phyloP scores from a whole-genome alignment of 1,284 basidiomycete genomes.

The Papiliotrema fonsecae region DNA sequence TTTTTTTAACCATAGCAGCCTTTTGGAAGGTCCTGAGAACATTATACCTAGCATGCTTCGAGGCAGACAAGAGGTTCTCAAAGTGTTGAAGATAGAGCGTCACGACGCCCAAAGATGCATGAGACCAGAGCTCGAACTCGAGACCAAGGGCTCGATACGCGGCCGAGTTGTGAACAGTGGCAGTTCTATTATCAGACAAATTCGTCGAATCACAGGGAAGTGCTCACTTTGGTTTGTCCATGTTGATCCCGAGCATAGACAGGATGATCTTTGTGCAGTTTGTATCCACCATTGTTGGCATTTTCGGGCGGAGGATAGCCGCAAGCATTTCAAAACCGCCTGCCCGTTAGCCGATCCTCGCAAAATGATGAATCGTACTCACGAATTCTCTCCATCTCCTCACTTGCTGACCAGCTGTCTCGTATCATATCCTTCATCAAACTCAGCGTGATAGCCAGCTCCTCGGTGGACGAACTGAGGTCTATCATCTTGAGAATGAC shows the following conservation, averaged over 20 bases:
- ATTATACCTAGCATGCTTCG: constrained; percentile 70
- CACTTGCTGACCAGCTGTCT: constrained; percentile 85
- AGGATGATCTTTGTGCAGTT: constrained; percentile 72
- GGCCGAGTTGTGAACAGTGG: constrained; percentile 72
- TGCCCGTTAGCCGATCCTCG: constrained; percentile 34
- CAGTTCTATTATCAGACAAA: constrained; percentile 55
- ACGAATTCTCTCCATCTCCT: constrained; percentile 84
- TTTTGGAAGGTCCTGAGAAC: constrained; percentile 60
- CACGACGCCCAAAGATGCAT: constrained; percentile 64
- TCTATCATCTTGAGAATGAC: constrained; percentile 72
- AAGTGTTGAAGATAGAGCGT: constrained; percentile 73
- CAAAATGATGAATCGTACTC: constrained; percentile 32
- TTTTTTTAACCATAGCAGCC: constrained; percentile 65
- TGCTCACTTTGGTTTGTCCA: constrained; percentile 66
- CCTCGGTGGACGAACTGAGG: constrained; percentile 67
- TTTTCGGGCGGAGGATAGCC: constrained; percentile 66
- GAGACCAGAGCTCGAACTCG: constrained; percentile 86
- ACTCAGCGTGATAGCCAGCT: constrained; percentile 65
- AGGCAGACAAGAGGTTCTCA: constrained; percentile 62
- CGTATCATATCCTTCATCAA: constrained; percentile 71
- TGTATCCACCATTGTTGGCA: constrained; percentile 65
- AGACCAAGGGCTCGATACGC: constrained; percentile 80
- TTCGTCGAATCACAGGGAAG: not conserved
- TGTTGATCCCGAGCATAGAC: constrained; percentile 76
- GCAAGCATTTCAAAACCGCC: constrained; percentile 84